Conservation (phyloP, 2,329 filamentous ascomycete genomes). For the Ophiostoma populinum region DNA sequence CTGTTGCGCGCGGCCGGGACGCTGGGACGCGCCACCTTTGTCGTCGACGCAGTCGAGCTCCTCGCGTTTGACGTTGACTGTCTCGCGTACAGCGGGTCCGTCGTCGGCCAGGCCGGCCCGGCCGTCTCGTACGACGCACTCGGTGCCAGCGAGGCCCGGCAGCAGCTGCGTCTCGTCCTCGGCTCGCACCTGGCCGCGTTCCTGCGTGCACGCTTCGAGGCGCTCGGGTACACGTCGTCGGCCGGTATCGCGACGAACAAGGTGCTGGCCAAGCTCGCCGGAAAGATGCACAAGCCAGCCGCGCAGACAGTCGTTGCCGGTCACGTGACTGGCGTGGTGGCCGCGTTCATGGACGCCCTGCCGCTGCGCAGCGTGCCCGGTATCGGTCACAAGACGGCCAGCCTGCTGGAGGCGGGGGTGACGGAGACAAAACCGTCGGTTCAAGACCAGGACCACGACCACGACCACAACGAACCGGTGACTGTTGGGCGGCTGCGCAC, state of each 20-base stretch:
- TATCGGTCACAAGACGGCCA: slow-evolving; percentile 62
- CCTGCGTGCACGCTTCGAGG: slow-evolving; percentile 53
- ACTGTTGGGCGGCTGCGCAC: slow-evolving; percentile 49
- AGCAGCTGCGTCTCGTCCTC: slow-evolving; percentile 45
- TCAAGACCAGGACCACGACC: slow-evolving; percentile 15
- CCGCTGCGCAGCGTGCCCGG: slow-evolving; percentile 70
- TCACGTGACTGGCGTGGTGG: slow-evolving; percentile 24
- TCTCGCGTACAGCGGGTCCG: slow-evolving; percentile 43
- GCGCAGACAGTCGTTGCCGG: slow-evolving; percentile 51
- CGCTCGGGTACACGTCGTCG: slow-evolving; percentile 67
- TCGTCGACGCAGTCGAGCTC: slow-evolving; percentile 35
- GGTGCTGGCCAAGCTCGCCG: slow-evolving; percentile 67
- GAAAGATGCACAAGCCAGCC: slow-evolving; percentile 69
- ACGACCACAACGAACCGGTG: slow-evolving; percentile 22
- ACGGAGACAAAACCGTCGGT: slow-evolving; percentile 17
- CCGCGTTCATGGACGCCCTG: slow-evolving; percentile 55
- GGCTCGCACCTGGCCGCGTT: slow-evolving; percentile 68
- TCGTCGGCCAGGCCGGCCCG: too few relatives aligned
- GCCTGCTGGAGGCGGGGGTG: slow-evolving; percentile 18
- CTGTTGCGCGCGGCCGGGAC: neutral
- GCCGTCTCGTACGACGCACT: too few relatives aligned
- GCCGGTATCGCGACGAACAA: slow-evolving; percentile 83
- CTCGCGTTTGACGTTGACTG: slow-evolving; percentile 69
- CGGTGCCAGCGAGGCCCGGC: too few relatives aligned
- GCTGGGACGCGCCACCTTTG: slow-evolving; percentile 47